Conservation (phyloP, 306 rosid genomes). For the Carpinus viminea region DNA sequence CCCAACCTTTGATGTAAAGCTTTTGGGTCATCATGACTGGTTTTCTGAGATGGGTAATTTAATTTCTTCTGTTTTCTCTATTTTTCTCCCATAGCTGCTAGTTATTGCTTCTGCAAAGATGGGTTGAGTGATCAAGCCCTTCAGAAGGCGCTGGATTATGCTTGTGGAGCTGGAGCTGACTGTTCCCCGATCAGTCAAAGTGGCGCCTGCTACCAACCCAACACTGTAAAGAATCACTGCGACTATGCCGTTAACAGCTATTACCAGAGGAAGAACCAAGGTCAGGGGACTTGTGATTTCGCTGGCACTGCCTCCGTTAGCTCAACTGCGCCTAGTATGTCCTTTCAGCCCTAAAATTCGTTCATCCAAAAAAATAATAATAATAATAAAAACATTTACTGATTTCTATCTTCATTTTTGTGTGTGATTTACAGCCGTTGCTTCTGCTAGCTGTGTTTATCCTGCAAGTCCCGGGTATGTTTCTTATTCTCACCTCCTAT, state of each 20-base stretch:
- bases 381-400: neutral
- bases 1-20: neutral
- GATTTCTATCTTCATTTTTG: conserved; percentile 4
- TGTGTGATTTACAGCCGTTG: conserved; percentile 54
- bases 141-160: conserved; percentile 83
- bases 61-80: neutral
- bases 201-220: conserved; percentile 81
- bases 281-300: conserved; percentile 80
- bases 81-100: conserved; percentile 49
- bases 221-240: conserved; percentile 88
- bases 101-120: conserved; percentile 81
- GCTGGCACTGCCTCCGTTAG: conserved; percentile 52
- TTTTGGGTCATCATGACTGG: neutral
- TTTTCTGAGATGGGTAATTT: neutral
- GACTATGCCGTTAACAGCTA: conserved; percentile 89
- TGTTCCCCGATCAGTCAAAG: conserved; percentile 57
- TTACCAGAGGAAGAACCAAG: conserved; percentile 70
- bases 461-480: conserved; percentile 80
- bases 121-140: conserved; percentile 66
- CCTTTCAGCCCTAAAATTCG: no score
- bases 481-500: neutral
- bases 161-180: conserved; percentile 98
- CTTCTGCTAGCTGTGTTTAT: conserved; percentile 59
- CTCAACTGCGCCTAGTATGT: conserved; percentile 65
- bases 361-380: no score